Conservation (phyloP, 129 eudicot species). For the Kitagawia praeruptora region DNA sequence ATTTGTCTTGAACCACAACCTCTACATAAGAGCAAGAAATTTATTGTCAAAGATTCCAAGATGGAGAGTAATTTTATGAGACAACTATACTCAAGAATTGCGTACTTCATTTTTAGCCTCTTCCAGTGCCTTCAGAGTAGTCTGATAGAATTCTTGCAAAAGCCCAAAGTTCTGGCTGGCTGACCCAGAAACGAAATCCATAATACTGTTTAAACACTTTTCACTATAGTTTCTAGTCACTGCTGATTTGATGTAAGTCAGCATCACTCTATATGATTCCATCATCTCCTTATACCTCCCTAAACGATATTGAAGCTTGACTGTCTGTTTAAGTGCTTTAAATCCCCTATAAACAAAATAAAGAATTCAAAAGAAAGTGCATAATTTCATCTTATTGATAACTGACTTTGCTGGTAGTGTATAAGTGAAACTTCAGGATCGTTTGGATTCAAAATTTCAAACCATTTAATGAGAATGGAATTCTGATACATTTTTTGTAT, state of each 20-base stretch:
- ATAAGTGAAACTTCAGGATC: not conserved
- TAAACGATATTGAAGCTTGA: constrained; percentile 74
- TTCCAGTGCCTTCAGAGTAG: constrained; percentile 93
- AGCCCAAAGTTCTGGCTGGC: constrained; percentile 95
- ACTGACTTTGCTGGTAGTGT: not conserved
- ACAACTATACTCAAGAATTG: constrained; percentile 14
- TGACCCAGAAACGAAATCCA: constrained; percentile 99
- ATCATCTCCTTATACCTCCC: constrained; percentile 98
- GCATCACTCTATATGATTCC: constrained; percentile 93
- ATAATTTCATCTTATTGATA: not conserved
- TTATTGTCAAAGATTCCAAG: constrained; percentile 1
- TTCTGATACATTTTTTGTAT: not conserved
- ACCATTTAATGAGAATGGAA: not conserved
- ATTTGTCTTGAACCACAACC: constrained; percentile 97
- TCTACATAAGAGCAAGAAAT: constrained; percentile 29
- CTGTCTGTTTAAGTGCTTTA: constrained; percentile 96
- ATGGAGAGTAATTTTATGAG: not conserved
- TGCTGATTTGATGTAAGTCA: constrained; percentile 91
- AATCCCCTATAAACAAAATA: constrained; percentile 60
- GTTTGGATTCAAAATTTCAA: not conserved
- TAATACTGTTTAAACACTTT: constrained; percentile 91
- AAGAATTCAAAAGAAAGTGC: not conserved
- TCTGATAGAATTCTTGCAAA: constrained; percentile 85
- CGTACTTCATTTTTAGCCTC: constrained; percentile 98
- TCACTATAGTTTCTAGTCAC: constrained; percentile 97